phyloP scores from a whole-genome alignment of 78 protist species.

The Protostelium mycophagum region DNA sequence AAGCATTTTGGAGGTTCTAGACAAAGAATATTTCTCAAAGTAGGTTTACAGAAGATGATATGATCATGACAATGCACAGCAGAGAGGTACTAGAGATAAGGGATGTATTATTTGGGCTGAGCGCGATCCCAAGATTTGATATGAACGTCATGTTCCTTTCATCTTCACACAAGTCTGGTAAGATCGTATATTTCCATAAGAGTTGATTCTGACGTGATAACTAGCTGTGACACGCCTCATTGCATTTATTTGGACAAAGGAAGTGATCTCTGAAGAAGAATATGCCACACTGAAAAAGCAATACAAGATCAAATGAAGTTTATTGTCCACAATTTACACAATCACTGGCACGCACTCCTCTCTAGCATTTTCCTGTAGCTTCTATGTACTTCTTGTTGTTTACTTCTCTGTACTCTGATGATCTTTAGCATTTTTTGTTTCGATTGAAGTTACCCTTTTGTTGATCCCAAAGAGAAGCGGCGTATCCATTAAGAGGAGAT shows the following conservation, averaged over 20 bases:
- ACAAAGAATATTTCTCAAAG: neutral
- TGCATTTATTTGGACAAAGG: neutral
- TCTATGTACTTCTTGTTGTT: conserved; percentile 44
- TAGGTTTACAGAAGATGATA: no score
- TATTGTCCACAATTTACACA: no score
- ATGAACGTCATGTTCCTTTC: neutral
- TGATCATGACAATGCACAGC: neutral
- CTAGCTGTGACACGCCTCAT: neutral
- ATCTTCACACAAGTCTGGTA: neutral
- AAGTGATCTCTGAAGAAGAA: neutral
- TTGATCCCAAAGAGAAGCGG: conserved; percentile 87
- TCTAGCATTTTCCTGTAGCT: no score
- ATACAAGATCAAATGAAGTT: no score
- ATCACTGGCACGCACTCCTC: no score
- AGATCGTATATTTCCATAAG: neutral
- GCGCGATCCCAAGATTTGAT: neutral
- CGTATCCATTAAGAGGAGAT: conserved; percentile 85
- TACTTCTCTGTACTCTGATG: conserved; percentile 36
- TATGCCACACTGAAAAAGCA: neutral
- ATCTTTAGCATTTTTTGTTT: neutral
- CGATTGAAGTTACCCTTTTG: conserved; percentile 20
- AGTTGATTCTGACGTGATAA: neutral
- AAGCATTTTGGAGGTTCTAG: neutral
- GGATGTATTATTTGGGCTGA: neutral
- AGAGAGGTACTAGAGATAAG: neutral